Base-by-base conservation (phyloP, 2,329 filamentous ascomycete species). In the Xylariales sp. region DNA sequence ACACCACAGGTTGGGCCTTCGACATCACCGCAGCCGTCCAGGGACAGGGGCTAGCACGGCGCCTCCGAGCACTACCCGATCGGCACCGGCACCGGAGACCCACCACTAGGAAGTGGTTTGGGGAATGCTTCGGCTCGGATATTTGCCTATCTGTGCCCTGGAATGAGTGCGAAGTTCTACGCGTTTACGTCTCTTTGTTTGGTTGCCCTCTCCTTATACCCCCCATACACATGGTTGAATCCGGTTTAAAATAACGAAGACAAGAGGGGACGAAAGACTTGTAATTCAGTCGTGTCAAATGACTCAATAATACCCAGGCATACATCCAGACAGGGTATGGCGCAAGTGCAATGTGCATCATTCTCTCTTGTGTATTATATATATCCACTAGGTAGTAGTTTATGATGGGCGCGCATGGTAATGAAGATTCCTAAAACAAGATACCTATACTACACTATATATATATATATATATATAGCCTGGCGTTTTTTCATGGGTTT, bases 11-110 rank as follows among this genome's bases (percentile, higher is more conserved):
- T 56, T 68, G 5, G 66, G 69, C 18, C 73, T 75, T 50, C 72
- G 72, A 12, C 74, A 76, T 45, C 73, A 75, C 52, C 71, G 71
- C 46, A 77, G 75, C 66, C 71, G 75, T 10, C 75, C 76, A 9
- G 74, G 71, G 8, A 77, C 76, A 9, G 62, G 64, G 18, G 65
- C 57, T 4, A 76, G 73, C 55, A 75, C 72, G 39, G 59, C 62
- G 10, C 67, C 71, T 3, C 71, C 69, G 53, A 73, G 72, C 52
- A 73, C 73, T 64, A 73, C 73, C 63, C 49, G 59, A 14, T 75
- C 74, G 14, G 72, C 69, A 56, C 74, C 74, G n/a, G 71, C 69
- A 60, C 74, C 74, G 32, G 71, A 75, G 41, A 45, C 67, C 34
- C 56, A 43, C 64, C 72, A 63, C 46, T 74, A 74, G 70, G 64